Conservation (phyloP, 306 rosid genomes). For the Vigna unguiculata region DNA sequence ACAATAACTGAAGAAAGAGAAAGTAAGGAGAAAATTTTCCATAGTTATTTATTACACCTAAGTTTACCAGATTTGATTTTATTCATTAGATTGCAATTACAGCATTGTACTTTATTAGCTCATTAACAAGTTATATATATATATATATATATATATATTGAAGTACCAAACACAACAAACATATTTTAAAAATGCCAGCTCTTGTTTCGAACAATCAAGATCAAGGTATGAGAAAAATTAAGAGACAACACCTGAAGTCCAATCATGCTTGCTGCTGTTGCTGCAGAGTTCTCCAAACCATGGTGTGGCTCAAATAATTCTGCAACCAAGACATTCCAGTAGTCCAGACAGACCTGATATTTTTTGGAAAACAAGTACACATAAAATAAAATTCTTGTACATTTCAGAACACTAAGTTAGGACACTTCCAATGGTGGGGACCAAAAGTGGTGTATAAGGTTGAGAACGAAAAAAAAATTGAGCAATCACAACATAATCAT, state of each 20-base stretch:
- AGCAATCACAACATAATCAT: background rate
- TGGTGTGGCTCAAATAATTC: constrained; percentile 59
- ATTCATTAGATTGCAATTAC: background rate
- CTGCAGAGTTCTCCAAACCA: constrained; percentile 42
- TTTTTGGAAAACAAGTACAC: constrained; percentile 26
- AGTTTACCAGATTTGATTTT: background rate
- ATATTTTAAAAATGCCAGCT: background rate
- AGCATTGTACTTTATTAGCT: background rate
- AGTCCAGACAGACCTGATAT: constrained; percentile 75
- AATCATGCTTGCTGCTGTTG: constrained; percentile 41
- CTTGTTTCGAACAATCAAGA: constrained; percentile 21
- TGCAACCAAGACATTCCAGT: constrained; percentile 84
- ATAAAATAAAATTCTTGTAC: background rate
- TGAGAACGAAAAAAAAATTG: background rate
- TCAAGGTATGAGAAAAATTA: constrained; percentile 37
- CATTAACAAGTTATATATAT: background rate
- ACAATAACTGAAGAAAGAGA: background rate
- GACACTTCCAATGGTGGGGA: background rate
- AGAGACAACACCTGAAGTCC: constrained; percentile 61
- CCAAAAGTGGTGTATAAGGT: background rate
- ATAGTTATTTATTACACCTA: background rate
- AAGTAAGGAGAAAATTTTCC: background rate
- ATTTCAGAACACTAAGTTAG: background rate
- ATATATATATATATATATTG: too few relatives aligned
- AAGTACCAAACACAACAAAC: too few relatives aligned